Evolutionary conservation across 116 monocot genomes (phyloP).

Genomic region (Phalaenopsis hybrid): DNA sequence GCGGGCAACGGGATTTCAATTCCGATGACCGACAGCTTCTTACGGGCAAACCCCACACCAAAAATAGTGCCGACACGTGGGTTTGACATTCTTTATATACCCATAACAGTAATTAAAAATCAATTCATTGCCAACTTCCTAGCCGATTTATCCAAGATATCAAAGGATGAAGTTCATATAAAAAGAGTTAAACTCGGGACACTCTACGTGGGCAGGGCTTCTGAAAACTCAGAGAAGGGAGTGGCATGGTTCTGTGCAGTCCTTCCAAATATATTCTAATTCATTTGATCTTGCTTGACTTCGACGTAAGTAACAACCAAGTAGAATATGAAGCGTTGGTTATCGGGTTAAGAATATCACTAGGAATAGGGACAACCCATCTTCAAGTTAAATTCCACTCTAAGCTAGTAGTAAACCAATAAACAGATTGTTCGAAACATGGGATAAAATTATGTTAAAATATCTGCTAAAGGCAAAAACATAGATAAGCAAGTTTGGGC

Average conservation of each 20-base stretch:
- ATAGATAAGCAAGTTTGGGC: not conserved
- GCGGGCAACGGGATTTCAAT: too few relatives aligned
- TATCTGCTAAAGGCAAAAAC: not conserved
- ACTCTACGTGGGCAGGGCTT: too few relatives aligned
- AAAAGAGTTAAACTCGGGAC: too few relatives aligned
- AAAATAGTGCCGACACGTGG: too few relatives aligned
- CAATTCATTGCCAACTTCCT: not conserved
- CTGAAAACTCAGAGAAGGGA: too few relatives aligned
- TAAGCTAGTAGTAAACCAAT: not conserved
- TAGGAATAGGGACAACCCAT: not conserved
- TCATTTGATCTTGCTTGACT: not conserved
- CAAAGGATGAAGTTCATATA: not conserved
- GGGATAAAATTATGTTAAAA: not conserved
- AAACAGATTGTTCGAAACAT: not conserved
- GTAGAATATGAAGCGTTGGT: not conserved
- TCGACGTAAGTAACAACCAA: not conserved
- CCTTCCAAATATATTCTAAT: too few relatives aligned
- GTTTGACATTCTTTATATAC: not conserved
- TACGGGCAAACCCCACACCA: too few relatives aligned
- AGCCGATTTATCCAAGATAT: not conserved
- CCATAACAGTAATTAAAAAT: not conserved
- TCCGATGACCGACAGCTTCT: too few relatives aligned
- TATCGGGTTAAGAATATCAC: not conserved
- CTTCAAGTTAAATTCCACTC: not conserved
- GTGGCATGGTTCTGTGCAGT: too few relatives aligned